Base-by-base conservation (phyloP, 2,329 filamentous ascomycete species). In the Macrophomina pseudophaseolina region DNA sequence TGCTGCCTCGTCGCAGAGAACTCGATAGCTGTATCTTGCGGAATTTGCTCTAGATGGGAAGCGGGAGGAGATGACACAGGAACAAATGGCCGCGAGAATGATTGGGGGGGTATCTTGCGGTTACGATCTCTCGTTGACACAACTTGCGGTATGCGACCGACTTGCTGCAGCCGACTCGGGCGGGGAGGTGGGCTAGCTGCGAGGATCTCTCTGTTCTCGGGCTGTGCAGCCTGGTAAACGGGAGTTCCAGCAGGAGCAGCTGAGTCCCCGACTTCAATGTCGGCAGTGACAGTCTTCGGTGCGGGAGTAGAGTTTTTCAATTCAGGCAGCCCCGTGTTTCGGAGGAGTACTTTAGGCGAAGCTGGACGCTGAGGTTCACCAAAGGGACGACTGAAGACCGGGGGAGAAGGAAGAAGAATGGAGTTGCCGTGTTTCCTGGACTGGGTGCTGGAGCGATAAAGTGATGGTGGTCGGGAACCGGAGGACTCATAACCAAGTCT, bases 81-180 rank as follows among this genome's bases (percentile, higher is more conserved):
- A 4, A 74, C 80, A 74, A 97, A 97, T 0, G 94, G 93, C 8
- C 93, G 85, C 3, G 94, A 97, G 76, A 97, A 97, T 38, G 92
- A 97, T 74, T 88, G 90, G 1, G 91, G 87, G 0, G 91, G 90
- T 1, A 87, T 86, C 56, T 87, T 87, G 69, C 90, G 86, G 42
- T 88, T 83, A 64, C 89, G 86, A 54, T 85, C 84, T 56, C 83
- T 80, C 60, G 86, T 88, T 53, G 88, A 92, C 35, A 94, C 84
- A 4, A 97, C 92, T 72, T 88, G 89, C 8, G 94, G 94, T 62
- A 97, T 97, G 16, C 94, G 88, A 8, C 93, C 94, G 54, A 97
- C 89, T 71, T 94, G 92, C 33, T 89, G 88, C 18, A 97, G 81
- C 66, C 93, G 86, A 74, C 88, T 91, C 9, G 87, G 87, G 9